Evolutionary conservation across 257 asterid species (phyloP), one percentile per base, ranked within the genome.

Genomic region (Galeopsis tetrahit): DNA sequence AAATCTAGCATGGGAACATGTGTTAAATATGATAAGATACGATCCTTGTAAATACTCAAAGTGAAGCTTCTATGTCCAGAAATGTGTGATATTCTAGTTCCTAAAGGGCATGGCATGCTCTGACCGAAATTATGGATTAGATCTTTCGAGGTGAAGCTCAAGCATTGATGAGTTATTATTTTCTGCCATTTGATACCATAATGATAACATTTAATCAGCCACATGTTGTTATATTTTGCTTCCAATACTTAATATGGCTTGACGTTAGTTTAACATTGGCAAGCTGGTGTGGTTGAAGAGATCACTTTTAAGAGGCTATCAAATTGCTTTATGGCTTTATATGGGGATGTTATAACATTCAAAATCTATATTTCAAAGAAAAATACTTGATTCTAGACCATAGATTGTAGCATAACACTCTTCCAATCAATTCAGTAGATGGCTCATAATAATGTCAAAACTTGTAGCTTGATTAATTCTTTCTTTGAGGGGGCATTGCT

Each of bases 271-370:
- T 46, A 6, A 13, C 36, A 73, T 51, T 10, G 21, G 7, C n/a
- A 34, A 13, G 7, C 7, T 13, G 62, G 10, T 60, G 69, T 42
- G 56, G 53, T 63, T 63, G 69, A 64, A 43, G 69, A 28, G 38
- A 17, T 42, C 38, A 9, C 39, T 43, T 46, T 34, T 66, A 17
- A 44, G 55, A 43, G 36, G 15, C 38, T 40, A 13, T 64, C 21
- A 17, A n/a, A 63, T 10, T 63, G 35, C 21, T 15, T 15, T 15
- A 13, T 13, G 34, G 46, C 31, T 32, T 58, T 9, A 10, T 58
- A 21, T 5, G 36, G 48, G 68, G 6, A 63, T 9, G 44, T 15
- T 2, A 21, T 8, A 2, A 42, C 17, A 28, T 64, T 8, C 15
- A 42, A 2, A 42, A 64, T 44, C 68, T 21, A 21, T 11, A 44